Conservation (phyloP, 768 basidiomycete species). For the Amanita thiersii region DNA sequence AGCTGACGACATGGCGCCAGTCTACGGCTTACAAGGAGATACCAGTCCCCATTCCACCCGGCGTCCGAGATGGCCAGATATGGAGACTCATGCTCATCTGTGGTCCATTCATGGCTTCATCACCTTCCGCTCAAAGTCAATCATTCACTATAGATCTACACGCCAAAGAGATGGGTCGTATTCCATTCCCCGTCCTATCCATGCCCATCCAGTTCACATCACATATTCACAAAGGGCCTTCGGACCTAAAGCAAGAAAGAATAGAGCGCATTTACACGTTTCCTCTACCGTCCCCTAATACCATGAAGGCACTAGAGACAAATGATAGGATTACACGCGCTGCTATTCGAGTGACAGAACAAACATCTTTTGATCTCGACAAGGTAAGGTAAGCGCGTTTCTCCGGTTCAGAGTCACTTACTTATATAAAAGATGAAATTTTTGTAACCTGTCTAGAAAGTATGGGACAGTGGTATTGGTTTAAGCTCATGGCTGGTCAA, state of each 20-base stretch:
- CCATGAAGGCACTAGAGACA: neutral
- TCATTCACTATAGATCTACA: constrained; percentile 33
- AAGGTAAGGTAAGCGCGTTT: constrained; percentile 53
- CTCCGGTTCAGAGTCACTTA: neutral
- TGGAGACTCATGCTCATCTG: constrained; percentile 63
- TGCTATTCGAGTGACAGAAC: constrained; percentile 54
- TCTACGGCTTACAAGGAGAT: constrained; percentile 72
- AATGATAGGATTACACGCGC: neutral
- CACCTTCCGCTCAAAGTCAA: constrained; percentile 2
- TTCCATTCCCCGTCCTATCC: constrained; percentile 57
- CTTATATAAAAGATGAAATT: constrained; percentile 2
- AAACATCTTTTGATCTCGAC: constrained; percentile 87
- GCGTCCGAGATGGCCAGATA: constrained; percentile 39
- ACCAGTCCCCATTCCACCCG: constrained; percentile 52
- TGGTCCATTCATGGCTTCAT: constrained; percentile 11
- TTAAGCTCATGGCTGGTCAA: constrained; percentile 69
- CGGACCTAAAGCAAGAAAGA: constrained; percentile 53
- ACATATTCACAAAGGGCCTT: constrained; percentile 17
- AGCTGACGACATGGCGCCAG: constrained; percentile 69
- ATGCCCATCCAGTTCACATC: constrained; percentile 49
- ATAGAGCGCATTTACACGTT: constrained; percentile 47
- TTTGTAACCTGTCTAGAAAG: constrained; percentile 57
- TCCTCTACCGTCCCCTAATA: neutral
- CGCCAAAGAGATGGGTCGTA: constrained; percentile 28
- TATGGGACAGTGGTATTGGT: constrained; percentile 93